Conservation (phyloP, 208 protist species). For the Leishmania amazonensis region DNA sequence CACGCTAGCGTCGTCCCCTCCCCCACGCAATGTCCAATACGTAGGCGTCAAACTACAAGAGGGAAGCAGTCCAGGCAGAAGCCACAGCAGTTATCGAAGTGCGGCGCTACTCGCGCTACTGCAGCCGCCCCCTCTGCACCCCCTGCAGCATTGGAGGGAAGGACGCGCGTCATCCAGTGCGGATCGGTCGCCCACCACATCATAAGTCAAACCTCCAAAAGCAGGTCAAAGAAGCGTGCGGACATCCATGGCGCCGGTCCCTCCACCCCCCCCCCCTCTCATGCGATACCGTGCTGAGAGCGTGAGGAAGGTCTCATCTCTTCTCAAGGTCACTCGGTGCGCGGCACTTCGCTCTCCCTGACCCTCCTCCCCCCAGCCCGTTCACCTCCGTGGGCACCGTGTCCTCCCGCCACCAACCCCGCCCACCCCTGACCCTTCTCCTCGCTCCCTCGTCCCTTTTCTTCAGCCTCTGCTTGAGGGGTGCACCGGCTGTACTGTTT, state of each 20-base stretch:
- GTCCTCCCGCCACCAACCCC: neutral
- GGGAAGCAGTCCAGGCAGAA: neutral
- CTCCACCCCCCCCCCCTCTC: neutral
- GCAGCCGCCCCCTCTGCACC: neutral
- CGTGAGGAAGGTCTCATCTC: too few species aligned
- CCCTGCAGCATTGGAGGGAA: neutral
- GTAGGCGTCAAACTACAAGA: neutral
- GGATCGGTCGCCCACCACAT: neutral
- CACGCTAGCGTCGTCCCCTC: neutral
- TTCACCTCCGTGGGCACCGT: neutral
- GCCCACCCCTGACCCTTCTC: neutral
- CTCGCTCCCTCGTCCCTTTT: neutral
- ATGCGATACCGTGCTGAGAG: neutral
- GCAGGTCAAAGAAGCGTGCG: neutral
- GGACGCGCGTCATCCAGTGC: neutral
- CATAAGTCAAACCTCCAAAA: neutral
- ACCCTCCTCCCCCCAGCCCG: too few species aligned
- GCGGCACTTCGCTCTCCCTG: neutral
- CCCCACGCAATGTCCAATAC: neutral
- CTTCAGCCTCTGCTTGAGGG: neutral
- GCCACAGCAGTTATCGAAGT: neutral
- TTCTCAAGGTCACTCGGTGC: neutral
- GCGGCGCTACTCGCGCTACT: neutral
- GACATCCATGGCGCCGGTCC: too few species aligned
- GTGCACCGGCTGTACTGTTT: neutral